A percentile compares a stretch with the other conserved stretches of the same genome.
phyloP scores from a whole-genome alignment of 2,329 filamentous ascomycete species.

The Sporothrix pseudoabietina region DNA sequence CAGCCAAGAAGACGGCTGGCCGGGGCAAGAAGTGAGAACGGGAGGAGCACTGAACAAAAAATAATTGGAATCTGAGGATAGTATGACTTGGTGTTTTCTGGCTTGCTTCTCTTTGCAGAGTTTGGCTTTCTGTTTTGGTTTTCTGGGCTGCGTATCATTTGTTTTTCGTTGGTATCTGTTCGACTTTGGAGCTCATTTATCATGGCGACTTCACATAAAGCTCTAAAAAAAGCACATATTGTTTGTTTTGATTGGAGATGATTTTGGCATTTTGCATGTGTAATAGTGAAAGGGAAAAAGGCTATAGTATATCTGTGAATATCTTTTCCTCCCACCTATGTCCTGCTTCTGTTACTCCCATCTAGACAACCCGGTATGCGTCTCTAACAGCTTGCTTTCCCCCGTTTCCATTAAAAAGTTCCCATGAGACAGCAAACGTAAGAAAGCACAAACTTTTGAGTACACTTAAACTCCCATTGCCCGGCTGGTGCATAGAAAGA shows the following conservation, averaged over 20 bases:
- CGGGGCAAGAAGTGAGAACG: conserved; percentile 47
- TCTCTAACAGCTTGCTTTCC: neutral
- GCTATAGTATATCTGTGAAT: neutral
- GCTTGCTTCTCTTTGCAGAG: neutral
- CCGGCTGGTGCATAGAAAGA: neutral
- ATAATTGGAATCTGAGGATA: neutral
- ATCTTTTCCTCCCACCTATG: neutral
- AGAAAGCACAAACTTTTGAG: neutral
- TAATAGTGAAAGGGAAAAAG: neutral
- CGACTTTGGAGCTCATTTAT: neutral
- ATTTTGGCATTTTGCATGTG: neutral
- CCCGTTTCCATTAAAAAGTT: neutral
- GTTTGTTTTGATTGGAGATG: neutral
- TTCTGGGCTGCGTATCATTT: neutral
- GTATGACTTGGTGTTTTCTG: neutral
- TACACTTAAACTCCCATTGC: neutral
- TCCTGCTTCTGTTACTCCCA: neutral
- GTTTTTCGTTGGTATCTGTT: neutral
- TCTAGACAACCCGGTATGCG: neutral
- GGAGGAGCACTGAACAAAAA: neutral
- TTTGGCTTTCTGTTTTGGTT: neutral
- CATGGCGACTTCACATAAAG: conserved; percentile 9
- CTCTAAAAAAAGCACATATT: neutral
- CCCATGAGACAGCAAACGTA: neutral
- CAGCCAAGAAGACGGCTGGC: conserved; percentile 38